A percentile compares a stretch with the other conserved stretches of the same genome.
Conservation (phyloP, 2,329 filamentous ascomycete genomes). For the Zelopaecilomyces penicillatus region DNA sequence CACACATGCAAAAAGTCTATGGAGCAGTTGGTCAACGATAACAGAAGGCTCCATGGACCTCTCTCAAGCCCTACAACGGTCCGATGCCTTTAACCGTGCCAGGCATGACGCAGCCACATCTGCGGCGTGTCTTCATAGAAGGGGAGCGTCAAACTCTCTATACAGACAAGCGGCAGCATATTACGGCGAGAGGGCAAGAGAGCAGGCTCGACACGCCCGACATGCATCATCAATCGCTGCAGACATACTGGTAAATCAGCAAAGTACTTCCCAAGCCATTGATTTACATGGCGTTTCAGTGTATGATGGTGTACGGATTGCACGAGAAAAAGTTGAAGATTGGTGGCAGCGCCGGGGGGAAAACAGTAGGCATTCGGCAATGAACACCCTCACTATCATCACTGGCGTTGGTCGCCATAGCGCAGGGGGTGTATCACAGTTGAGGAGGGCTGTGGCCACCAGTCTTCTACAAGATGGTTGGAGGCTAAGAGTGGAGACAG, state of each 20-base stretch:
- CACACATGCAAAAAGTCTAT: not conserved
- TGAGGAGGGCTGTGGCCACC: slow-evolving; percentile 73
- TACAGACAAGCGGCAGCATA: slow-evolving; percentile 69
- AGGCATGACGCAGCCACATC: slow-evolving; percentile 25
- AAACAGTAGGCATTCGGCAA: slow-evolving; percentile 22
- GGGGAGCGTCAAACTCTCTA: slow-evolving; percentile 58
- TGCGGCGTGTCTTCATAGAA: slow-evolving; percentile 34
- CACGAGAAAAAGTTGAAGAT: slow-evolving; percentile 51
- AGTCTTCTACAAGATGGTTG: slow-evolving; percentile 72
- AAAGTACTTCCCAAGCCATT: slow-evolving; percentile 53
- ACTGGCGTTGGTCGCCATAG: slow-evolving; percentile 77
- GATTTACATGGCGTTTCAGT: slow-evolving; percentile 84
- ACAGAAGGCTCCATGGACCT: slow-evolving; percentile 12
- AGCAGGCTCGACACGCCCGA: slow-evolving; percentile 50
- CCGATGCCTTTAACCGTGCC: slow-evolving; percentile 21
- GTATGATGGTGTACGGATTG: slow-evolving; percentile 71
- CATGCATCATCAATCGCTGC: slow-evolving; percentile 57
- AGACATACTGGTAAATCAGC: slow-evolving; percentile 58
- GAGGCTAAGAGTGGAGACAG: slow-evolving; percentile 66
- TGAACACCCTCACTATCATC: slow-evolving; percentile 55
- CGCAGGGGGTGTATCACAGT: slow-evolving; percentile 61
- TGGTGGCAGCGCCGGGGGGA: slow-evolving; percentile 78
- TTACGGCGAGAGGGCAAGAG: slow-evolving; percentile 63
- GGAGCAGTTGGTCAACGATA: no score
- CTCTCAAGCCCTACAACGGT: slow-evolving; percentile 20